These are phyloP conservation scores for Ephemerocybe angulata DNA, from an alignment of 768 basidiomycete genomes.

Conservation along the genomic window DNA sequence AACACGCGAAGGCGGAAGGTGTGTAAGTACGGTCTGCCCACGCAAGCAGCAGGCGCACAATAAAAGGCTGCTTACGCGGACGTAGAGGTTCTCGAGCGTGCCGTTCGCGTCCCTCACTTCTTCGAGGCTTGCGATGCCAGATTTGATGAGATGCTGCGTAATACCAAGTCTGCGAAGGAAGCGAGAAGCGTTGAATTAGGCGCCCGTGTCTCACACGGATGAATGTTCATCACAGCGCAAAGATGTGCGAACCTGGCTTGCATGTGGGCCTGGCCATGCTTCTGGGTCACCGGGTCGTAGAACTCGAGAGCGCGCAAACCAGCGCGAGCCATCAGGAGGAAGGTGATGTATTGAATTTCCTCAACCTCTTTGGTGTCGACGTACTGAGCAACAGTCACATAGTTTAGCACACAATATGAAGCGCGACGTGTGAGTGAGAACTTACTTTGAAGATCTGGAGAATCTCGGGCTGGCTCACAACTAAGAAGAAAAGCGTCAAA, in stretches of 20 bases:
- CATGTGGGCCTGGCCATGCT: conserved; percentile 90
- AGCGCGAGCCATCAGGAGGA: conserved; percentile 82
- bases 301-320: conserved; percentile 77
- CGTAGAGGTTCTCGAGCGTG: conserved; percentile 62
- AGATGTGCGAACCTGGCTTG: conserved; percentile 63
- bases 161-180: conserved; percentile 80
- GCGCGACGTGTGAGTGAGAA: background rate
- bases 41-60: conserved; percentile 1
- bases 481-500: conserved; percentile 32
- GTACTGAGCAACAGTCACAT: conserved; percentile 42
- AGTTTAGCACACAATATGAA: background rate
- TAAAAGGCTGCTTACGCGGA: conserved; percentile 54
- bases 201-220: too few relatives aligned
- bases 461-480: conserved; percentile 72
- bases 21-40: background rate
- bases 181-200: too few relatives aligned
- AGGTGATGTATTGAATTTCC: conserved; percentile 77
- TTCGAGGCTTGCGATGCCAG: conserved; percentile 67
- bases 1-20: background rate
- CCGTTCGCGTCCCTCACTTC: conserved; percentile 59
- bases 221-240: background rate
- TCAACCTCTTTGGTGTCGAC: conserved; percentile 63
- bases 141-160: conserved; percentile 70
- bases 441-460: conserved; percentile 76
- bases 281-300: conserved; percentile 75